Conservation (phyloP, 495 filamentous ascomycete genomes). For the Penicillium pulvis region DNA sequence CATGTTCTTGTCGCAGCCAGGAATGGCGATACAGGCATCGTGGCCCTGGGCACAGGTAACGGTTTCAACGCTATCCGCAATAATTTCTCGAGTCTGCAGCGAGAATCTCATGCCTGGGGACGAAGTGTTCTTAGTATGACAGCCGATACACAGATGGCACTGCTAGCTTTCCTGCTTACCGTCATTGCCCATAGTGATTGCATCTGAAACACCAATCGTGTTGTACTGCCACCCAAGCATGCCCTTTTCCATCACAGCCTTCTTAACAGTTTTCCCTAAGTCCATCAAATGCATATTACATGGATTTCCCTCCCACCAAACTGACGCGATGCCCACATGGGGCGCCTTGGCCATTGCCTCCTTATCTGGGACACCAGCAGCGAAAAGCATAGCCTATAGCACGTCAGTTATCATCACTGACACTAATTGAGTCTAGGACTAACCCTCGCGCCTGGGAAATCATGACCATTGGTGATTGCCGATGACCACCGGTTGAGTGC, state of each 20-base stretch:
- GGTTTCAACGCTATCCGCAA: constrained; percentile 93
- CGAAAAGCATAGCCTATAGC: constrained; percentile 88
- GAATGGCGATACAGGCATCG: constrained; percentile 92
- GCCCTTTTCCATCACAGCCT: constrained; percentile 73
- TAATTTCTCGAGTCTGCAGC: constrained; percentile 92
- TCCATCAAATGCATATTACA: constrained; percentile 80
- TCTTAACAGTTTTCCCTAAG: constrained; percentile 87
- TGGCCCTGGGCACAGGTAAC: constrained; percentile 87
- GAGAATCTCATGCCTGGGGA: constrained; percentile 88
- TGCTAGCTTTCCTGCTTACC: constrained; percentile 50
- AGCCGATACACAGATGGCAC: neutral
- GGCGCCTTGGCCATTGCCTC: constrained; percentile 87
- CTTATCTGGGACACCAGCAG: constrained; percentile 81
- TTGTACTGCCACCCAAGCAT: constrained; percentile 96
- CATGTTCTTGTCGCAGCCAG: constrained; percentile 99
- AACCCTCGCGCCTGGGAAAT: constrained; percentile 91
- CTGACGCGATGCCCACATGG: constrained; percentile 85
- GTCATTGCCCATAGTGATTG: constrained; percentile 95
- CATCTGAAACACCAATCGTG: constrained; percentile 91
- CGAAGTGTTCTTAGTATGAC: neutral
- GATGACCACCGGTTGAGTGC: constrained; percentile 72
- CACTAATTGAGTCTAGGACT: constrained; percentile 14
- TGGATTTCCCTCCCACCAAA: constrained; percentile 99
- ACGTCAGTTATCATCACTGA: constrained; percentile 4
- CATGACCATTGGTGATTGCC: constrained; percentile 77